Base-by-base conservation (phyloP, 179 eudicot genomes). In the Camellia oleifera region DNA sequence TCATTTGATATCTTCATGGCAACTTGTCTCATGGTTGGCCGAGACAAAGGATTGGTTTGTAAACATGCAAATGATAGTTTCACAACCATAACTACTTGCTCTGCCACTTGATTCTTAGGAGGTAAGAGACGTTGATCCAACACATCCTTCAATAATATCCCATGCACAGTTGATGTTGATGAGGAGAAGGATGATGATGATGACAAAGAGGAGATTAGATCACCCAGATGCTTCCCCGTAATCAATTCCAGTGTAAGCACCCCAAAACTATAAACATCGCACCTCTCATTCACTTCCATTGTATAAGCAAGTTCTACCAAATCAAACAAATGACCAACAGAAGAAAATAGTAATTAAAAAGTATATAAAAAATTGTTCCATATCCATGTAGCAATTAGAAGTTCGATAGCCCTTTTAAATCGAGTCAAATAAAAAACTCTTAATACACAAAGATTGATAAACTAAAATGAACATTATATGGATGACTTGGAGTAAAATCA, bases 201-300 rank as follows among this genome's bases (percentile, higher is more conserved):
- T 32, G 46, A 32, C 9, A 32, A 66, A 4, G 12, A 67, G 17
- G 70, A 50, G 45, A 69, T 75, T 5, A 56, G 57, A 44, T 75
- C 85, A 58, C 63, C 48, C 3, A 80, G 86, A 48, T 81, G 86
- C 45, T 23, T n/a, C 32, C 84, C 82, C 75, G 14, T 81, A 5
- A 77, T 58, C 9, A 78, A 64, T 64, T 84, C 81, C n/a, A 84
- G 56, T 4, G 79, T 77, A 11, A 84, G n/a, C 32, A 84, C 60
- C 4, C 84, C 84, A 32, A 84, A 84, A 67, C 86, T 81, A n/a
- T 81, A 84, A 5, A 81, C 82, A 46, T 84, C 82, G 11, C 84
- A 81, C 57, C 81, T 81, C 40, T 26, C 32, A 26, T 26, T 26
- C 32, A 26, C 74, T 56, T 68, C 70, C 86, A 74, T 84, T 0